Evolutionary conservation across 495 filamentous ascomycete genomes (phyloP), one percentile per base, ranked within the genome.

Genomic region (Penicillium taxi): DNA sequence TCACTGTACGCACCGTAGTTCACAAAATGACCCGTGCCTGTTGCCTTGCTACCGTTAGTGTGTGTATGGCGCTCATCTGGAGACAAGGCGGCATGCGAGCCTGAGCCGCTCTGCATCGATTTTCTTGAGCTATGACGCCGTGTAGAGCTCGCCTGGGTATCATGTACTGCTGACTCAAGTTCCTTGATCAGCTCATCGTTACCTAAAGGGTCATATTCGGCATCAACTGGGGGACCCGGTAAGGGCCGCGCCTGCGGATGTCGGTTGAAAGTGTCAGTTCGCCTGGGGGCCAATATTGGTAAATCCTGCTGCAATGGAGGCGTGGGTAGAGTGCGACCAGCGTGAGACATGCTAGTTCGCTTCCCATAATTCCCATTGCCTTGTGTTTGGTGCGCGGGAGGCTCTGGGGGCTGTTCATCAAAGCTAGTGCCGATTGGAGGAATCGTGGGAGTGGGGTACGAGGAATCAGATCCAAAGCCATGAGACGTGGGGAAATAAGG

Each of bases 161-260:
- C 56, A 45, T 65, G 46, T 2, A 70, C 55, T 8, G 64, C 70
- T 2, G 63, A 63, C 32, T 74, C 68, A 15, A 73, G 64, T 34
- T 74, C 67, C 17, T 58, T 59, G 37, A 71, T 60, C 11, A 72
- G 37, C 19, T 70, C 66, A 32, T 74, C 67, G 44, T 64, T 38
- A 31, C n/a, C 45, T 21, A 32, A 14, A 20, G 27, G 18, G 23
- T 59, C 59, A 14, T 45, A 38, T 21, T 70, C 68, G 5, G 65
- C 51, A 18, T 73, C 72, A 11, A 63, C 41, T 6, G 72, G 73
- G 13, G 74, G 74, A 9, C 72, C 69, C 9, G 81, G 81, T 14
- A 85, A 56, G 14, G 81, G 80, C 17, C 78, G 63, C 4, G 68
- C 56, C 34, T 78, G 73, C 5, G 74, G 75, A 47, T 82, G 73